These are phyloP conservation scores for Phyllosticta citribraziliensis DNA, from an alignment of 2,329 filamentous ascomycete species.

Conservation along the genomic window DNA sequence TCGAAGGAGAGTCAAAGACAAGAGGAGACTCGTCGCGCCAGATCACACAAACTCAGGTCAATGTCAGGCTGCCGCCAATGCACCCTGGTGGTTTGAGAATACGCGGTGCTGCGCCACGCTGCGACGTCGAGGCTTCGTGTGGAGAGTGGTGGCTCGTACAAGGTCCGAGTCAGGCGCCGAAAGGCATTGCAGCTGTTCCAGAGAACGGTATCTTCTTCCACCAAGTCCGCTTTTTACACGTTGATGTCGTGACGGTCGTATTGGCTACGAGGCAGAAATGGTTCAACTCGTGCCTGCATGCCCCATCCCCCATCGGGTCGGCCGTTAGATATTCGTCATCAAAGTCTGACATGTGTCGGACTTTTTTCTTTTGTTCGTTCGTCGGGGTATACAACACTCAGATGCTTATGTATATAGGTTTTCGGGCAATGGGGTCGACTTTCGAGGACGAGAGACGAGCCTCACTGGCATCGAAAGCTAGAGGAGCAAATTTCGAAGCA, in stretches of 20 bases:
- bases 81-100: too few relatives aligned
- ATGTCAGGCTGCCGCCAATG: too few relatives aligned
- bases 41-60: too few relatives aligned
- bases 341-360: neutral
- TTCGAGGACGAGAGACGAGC: neutral
- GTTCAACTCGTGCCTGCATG: neutral
- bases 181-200: too few relatives aligned
- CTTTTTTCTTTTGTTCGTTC: neutral
- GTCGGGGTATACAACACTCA: neutral
- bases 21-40: too few relatives aligned
- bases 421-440: neutral
- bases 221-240: neutral
- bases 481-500: neutral
- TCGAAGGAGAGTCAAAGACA: too few relatives aligned
- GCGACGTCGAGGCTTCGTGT: too few relatives aligned
- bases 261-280: neutral
- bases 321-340: neutral
- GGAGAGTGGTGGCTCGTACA: too few relatives aligned
- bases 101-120: too few relatives aligned
- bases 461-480: neutral
- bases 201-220: neutral
- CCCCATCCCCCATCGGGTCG: neutral
- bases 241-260: neutral
- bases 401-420: neutral
- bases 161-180: too few relatives aligned